These are phyloP conservation scores for Capsicum rhomboideum DNA, from an alignment of 257 asterid genomes.

Conservation along the genomic window DNA sequence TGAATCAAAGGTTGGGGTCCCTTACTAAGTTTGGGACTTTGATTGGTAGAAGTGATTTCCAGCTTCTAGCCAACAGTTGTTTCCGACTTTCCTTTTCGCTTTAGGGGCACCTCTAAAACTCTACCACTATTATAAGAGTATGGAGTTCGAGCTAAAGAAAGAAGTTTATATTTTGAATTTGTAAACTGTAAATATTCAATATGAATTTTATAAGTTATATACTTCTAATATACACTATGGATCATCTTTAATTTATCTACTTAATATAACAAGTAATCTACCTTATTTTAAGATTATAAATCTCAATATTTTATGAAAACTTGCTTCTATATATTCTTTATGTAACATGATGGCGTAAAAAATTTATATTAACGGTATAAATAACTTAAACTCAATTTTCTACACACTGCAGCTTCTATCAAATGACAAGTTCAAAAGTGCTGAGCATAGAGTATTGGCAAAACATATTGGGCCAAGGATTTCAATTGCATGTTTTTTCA, in stretches of 20 bases:
- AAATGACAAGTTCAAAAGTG: slow-evolving; percentile 8
- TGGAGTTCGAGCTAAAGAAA: neutral
- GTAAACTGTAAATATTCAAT: no score
- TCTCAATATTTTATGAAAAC: no score
- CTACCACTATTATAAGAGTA: no score
- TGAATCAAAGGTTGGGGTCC: neutral
- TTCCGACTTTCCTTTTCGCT: no score
- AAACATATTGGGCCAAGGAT: slow-evolving; percentile 40
- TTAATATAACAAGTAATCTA: neutral
- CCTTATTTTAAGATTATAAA: neutral
- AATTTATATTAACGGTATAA: neutral
- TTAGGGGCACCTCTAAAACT: neutral
- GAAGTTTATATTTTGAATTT: no score
- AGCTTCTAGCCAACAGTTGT: neutral
- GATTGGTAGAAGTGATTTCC: no score
- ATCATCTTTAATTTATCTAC: neutral
- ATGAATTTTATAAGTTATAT: neutral
- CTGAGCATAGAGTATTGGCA: slow-evolving; percentile 49
- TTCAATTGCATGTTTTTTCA: slow-evolving; percentile 63
- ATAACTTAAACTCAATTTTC: neutral
- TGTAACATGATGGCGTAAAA: neutral
- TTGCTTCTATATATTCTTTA: neutral
- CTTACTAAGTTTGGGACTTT: no score
- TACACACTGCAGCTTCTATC: neutral
- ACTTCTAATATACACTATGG: no score